Evolutionary conservation across 768 basidiomycete genomes (phyloP).

Genomic region (Phanerodontia chrysosporium): DNA sequence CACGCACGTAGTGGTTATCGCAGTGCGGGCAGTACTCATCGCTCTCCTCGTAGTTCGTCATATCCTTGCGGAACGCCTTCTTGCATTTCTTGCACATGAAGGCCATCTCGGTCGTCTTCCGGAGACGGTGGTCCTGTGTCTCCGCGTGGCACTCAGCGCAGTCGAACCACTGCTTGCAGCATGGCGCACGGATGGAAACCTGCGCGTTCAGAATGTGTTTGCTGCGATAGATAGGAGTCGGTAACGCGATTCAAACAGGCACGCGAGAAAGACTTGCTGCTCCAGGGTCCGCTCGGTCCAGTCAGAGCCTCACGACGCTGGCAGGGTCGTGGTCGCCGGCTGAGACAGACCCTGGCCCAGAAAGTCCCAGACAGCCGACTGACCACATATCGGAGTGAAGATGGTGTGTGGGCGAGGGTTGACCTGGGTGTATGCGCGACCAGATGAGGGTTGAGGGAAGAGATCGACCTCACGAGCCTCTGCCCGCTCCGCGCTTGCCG

Average conservation of each 20-base stretch:
- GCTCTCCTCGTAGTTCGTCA: slow-evolving; percentile 87
- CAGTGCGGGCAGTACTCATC: slow-evolving; percentile 98
- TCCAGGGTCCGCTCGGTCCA: neutral
- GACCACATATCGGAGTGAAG: slow-evolving; percentile 5
- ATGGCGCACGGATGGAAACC: slow-evolving; percentile 92
- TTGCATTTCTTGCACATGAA: slow-evolving; percentile 89
- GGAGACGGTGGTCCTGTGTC: slow-evolving; percentile 64
- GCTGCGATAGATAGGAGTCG: slow-evolving; percentile 36
- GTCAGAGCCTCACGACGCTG: neutral
- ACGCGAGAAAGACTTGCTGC: neutral
- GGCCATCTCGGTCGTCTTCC: slow-evolving; percentile 77
- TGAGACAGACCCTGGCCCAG: slow-evolving; percentile 4
- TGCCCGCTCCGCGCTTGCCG: neutral
- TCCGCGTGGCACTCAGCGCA: slow-evolving; percentile 95
- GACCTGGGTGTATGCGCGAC: neutral
- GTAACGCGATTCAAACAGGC: neutral
- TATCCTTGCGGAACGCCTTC: slow-evolving; percentile 96
- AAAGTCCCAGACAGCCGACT: neutral
- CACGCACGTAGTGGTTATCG: slow-evolving; percentile 95
- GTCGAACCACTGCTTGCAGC: slow-evolving; percentile 98
- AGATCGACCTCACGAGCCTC: neutral
- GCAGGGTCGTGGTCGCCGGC: slow-evolving; percentile 1
- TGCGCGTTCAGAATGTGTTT: slow-evolving; percentile 97
- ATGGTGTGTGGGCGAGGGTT: neutral
- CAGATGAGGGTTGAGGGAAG: neutral